Conservation (phyloP, 106 monocot species). For the Allium sativum region DNA sequence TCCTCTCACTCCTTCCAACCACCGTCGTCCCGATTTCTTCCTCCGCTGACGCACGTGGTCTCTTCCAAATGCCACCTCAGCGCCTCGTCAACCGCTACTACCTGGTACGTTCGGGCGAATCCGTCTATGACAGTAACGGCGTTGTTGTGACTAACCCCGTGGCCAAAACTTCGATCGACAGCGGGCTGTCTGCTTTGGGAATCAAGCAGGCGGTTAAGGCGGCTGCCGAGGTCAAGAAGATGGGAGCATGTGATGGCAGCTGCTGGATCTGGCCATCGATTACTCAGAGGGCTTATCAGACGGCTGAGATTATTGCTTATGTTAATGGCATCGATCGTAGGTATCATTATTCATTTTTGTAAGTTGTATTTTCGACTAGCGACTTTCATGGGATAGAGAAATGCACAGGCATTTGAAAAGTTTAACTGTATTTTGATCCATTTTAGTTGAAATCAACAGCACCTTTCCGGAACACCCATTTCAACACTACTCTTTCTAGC, state of each 20-base stretch:
- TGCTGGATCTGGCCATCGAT: constrained; percentile 98
- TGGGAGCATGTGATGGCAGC: constrained; percentile 72
- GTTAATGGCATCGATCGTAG: constrained; percentile 44
- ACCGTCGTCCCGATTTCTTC: not conserved
- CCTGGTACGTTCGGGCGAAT: constrained; percentile 83
- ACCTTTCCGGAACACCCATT: too few relatives aligned
- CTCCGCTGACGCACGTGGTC: constrained; percentile 24
- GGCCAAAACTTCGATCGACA: constrained; percentile 78
- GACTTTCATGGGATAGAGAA: too few relatives aligned
- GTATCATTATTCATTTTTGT: constrained; percentile 10
- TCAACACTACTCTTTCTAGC: too few relatives aligned
- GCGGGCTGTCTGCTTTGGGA: constrained; percentile 50
- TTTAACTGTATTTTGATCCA: too few relatives aligned
- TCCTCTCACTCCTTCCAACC: too few relatives aligned
- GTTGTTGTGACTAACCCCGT: constrained; percentile 75
- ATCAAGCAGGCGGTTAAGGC: constrained; percentile 15
- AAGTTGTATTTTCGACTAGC: not conserved
- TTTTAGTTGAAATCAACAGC: too few relatives aligned
- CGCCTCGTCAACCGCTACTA: constrained; percentile 44
- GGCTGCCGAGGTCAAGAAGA: constrained; percentile 48
- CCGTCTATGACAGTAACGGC: constrained; percentile 60
- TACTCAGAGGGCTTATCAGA: constrained; percentile 83
- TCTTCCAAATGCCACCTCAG: constrained; percentile 38
- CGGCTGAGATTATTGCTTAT: constrained; percentile 84
- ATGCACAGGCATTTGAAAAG: too few relatives aligned